Base-by-base conservation (phyloP, 257 asterid genomes). In the Schizonepeta tenuifolia region DNA sequence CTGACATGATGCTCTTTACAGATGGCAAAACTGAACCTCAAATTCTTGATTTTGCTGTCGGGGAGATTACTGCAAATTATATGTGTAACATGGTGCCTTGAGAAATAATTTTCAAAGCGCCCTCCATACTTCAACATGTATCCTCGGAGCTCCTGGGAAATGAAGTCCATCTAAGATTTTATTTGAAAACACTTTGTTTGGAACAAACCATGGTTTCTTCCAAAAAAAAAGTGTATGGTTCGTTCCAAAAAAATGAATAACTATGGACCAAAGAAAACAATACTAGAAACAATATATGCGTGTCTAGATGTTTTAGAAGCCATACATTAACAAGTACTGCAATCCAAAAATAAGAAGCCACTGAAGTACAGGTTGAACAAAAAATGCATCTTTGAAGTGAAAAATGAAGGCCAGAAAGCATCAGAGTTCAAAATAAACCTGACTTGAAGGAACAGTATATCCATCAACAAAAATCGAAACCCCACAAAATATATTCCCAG, bases 391-490 rank as follows among this genome's bases (percentile, higher is more conserved):
- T 46, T 74, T 17, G 53, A 46, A 26, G 26, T 35, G 51, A 65
- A 53, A 61, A 70, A 33, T 33, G 14, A 75, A 65, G 51, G 38
- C 55, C 22, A 7, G 17, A 44, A 55, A 61, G 54, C 56, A 77
- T 17, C 61, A 70, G 65, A 35, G 41, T 64, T 60, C 57, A 68
- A 56, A 76, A 28, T 50, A 26, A 74, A 93, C 99, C 99, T 94
- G 99, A 78, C 88, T 89, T 28, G 99, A 88, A 43, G 99, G 99
- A 75, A 89, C 83, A 9, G 99, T 94, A 76, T 91, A 94, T 80
- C 99, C 99, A 84, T 94, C 99, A 41, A 94, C 97, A 82, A 94
- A 94, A 70, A 94, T 91, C 0, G 96, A 87, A 75, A 94, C 95
- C 40, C 99, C 93, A 8, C 70, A 71, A 83, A 94, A 94, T 73